Percentiles rank a stretch among this genome's conserved stretches.
These are phyloP conservation scores for Aspergillus aculeatinus DNA, from an alignment of 2,329 filamentous ascomycete species.

Conservation along the genomic window DNA sequence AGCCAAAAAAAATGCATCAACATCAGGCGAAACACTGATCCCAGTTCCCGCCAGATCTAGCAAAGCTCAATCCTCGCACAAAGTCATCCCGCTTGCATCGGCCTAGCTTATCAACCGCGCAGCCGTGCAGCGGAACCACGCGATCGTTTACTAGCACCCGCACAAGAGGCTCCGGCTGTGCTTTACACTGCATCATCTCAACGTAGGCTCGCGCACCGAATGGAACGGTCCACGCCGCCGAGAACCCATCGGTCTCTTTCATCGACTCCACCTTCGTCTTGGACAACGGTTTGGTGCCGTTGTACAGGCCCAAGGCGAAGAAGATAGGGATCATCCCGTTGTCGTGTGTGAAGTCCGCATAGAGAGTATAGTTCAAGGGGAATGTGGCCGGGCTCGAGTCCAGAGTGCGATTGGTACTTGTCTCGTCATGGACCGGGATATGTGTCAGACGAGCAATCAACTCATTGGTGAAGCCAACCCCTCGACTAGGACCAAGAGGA, in stretches of 20 bases:
- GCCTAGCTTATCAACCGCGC: conserved; percentile 67
- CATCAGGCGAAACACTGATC: conserved; percentile 54
- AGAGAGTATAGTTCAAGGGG: conserved; percentile 66
- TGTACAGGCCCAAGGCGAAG: conserved; percentile 75
- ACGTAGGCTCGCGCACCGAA: conserved; percentile 81
- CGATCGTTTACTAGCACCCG: conserved; percentile 81
- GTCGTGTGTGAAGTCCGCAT: conserved; percentile 91
- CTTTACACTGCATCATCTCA: conserved; percentile 74
- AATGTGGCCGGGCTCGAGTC: conserved; percentile 68
- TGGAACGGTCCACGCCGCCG: conserved; percentile 75
- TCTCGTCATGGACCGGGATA: conserved; percentile 67
- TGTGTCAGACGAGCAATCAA: conserved; percentile 76
- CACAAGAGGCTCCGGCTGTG: conserved; percentile 64
- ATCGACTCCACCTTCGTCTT: conserved; percentile 51
- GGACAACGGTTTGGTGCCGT: conserved; percentile 58
- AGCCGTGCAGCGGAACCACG: conserved; percentile 70
- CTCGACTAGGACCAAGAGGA: conserved; percentile 76
- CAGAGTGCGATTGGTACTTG: conserved; percentile 74
- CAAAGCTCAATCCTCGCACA: conserved; percentile 73
- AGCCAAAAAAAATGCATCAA: too few species aligned
- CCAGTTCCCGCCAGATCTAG: conserved; percentile 71
- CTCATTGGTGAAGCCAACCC: conserved; percentile 85
- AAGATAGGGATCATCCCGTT: conserved; percentile 79
- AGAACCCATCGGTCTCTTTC: conserved; percentile 63
- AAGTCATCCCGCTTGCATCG: conserved; percentile 70